These are phyloP conservation scores for Chlorella variabilis DNA, from an alignment of 163 green algal species.

Conservation along the genomic window DNA sequence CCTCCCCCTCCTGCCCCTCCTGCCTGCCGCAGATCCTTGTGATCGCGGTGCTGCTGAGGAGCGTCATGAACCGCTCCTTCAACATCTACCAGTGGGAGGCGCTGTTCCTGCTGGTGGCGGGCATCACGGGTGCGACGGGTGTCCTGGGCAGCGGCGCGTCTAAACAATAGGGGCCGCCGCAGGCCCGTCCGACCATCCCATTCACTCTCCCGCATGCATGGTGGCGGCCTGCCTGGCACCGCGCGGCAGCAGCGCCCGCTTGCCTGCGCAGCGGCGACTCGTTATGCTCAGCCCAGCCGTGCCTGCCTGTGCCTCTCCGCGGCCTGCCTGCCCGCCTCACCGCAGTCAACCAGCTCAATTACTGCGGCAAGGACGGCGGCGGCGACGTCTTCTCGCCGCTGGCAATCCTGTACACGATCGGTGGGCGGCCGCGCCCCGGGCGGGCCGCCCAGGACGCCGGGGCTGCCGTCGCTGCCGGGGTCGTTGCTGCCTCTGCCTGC, in stretches of 20 bases:
- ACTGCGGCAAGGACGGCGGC: slow-evolving; percentile 47
- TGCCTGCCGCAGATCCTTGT: slow-evolving; percentile 77
- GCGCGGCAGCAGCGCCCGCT: too few species aligned
- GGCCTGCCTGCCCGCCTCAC: neutral
- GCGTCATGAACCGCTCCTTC: slow-evolving; percentile 87
- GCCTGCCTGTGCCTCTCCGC: neutral
- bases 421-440: neutral
- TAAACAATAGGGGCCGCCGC: too few species aligned
- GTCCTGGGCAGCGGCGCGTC: too few species aligned
- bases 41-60: slow-evolving; percentile 92
- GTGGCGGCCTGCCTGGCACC: too few species aligned
- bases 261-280: neutral
- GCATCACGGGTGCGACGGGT: slow-evolving; percentile 86
- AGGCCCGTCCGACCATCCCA: neutral
- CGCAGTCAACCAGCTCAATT: slow-evolving; percentile 91
- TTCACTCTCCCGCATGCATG: neutral
- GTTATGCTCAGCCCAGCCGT: neutral
- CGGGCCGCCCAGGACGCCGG: too few species aligned
- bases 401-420: slow-evolving; percentile 71
- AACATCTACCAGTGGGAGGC: slow-evolving; percentile 93
- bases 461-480: neutral
- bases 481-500: neutral
- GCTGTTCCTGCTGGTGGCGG: slow-evolving; percentile 90
- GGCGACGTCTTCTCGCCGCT: slow-evolving; percentile 26
- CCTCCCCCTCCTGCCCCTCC: neutral